These are phyloP conservation scores for Mimosa pudica DNA, from an alignment of 306 rosid species.

Conservation along the genomic window DNA sequence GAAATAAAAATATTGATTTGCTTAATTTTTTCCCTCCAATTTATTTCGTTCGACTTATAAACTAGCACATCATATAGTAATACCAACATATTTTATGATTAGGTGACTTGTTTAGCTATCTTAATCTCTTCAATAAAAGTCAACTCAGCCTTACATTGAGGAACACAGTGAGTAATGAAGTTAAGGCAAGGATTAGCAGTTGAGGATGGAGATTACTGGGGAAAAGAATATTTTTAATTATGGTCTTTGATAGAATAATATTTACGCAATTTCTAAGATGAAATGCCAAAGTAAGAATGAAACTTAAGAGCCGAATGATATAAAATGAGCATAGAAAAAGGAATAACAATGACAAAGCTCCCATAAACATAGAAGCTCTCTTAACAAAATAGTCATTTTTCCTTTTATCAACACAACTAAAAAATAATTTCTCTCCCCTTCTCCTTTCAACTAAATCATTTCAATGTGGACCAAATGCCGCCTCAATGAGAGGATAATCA, in stretches of 20 bases:
- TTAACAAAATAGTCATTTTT: background rate
- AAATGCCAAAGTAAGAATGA: conserved; percentile 14
- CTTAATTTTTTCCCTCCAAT: too few relatives aligned
- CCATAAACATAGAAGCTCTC: background rate
- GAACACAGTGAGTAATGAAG: background rate
- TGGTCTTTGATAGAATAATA: conserved; percentile 15
- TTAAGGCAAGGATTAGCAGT: background rate
- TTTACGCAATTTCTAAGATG: conserved; percentile 12
- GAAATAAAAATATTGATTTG: too few relatives aligned
- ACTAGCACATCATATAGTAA: too few relatives aligned
- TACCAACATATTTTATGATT: too few relatives aligned
- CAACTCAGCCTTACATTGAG: too few relatives aligned
- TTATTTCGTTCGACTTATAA: too few relatives aligned
- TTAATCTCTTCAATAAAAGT: too few relatives aligned
- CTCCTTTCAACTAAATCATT: background rate
- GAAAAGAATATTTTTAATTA: conserved; percentile 6
- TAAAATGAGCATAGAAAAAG: background rate
- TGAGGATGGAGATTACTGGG: background rate
- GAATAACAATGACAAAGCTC: background rate
- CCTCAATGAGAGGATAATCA: background rate
- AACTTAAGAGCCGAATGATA: background rate
- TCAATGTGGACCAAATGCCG: background rate
- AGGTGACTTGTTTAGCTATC: too few relatives aligned
- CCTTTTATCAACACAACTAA: background rate
- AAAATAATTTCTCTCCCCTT: background rate